Base-by-base conservation (phyloP, 2,329 filamentous ascomycete species). In the Penicillium paneum region DNA sequence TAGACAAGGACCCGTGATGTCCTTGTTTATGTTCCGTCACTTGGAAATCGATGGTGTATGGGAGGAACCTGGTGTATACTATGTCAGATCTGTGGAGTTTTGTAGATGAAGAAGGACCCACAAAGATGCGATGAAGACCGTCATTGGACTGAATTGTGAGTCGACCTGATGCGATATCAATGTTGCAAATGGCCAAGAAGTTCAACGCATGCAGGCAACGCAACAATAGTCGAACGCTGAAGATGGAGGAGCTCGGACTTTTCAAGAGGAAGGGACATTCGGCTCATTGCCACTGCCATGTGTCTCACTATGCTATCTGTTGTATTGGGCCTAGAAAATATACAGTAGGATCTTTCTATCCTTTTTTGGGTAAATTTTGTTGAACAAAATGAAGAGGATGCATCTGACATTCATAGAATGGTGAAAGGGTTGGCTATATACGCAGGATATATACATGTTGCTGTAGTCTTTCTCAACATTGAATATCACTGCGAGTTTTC, bases 21-120 rank as follows among this genome's bases (percentile, higher is more conserved):
- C 45, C 54, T 52, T 57, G 49, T 31, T 55, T 61, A n/a, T 56
- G 47, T n/a, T 59, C 62, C 3, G 66, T 59, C 13, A 64, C 50
- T 46, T 67, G 63, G 40, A 73, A 73, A 52, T 71, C 65, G 55
- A 73, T 71, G 11, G 71, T 73, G 49, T 71, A 73, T 1, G 71
- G 71, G 36, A 73, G 69, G 42, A 72, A 73, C 13, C 70, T 73
- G 34, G 6, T 21, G 12, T 21, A n/a, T n/a, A 8, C 24, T 40
- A 19, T 47, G 51, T 52, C 17, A 24, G 55, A 38, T 36, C 34
- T 53, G 38, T 17, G 29, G 10, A 24, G n/a, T 26, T 26, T 15
- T 28, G 8, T 42, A 29, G 13, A 13, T 3, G 21, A 36, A 29
- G 39, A 49, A 42, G 26, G 8, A 21, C 69, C 54, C 60, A 72